Base-by-base conservation (phyloP, 306 rosid genomes). In the Elaeagnus macrophylla region DNA sequence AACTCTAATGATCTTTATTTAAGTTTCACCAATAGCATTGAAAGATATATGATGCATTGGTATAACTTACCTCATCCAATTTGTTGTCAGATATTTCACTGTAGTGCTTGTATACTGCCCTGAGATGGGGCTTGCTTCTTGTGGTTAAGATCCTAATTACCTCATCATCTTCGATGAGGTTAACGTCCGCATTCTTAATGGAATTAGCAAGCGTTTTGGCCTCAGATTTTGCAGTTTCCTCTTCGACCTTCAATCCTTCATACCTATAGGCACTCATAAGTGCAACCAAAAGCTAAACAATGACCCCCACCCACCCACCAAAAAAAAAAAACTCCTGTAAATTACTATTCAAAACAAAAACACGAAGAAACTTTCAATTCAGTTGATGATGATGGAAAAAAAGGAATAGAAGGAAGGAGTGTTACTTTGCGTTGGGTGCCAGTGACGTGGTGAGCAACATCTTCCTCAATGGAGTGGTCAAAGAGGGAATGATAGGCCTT, bases 381-480 rank as follows among this genome's bases (percentile, higher is more conserved):
- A 42, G 32, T 2, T 25, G 32, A 25, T 25, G 32, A 25, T n/a
- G n/a, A n/a, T n/a, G 32, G 32, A 25, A 3, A 25, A 25, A 25
- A 25, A 5, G 32, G 32, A 25, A 25, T 25, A 25, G 32, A 41
- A 41, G 9, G 13, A 10, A 41, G 9, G 48, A 12, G 15, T 12
- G 8, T 37, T 16, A 86, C 99, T 93, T 91, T 91, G 59, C 88
- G 59, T 13, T 84, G 80, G 0, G 5, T 54, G 70, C 78, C 80
- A 37, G 73, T 64, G 72, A 84, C 18, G 74, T 76, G 79, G 65
- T 67, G 60, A 39, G 91, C 87, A 62, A 80, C 83, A 64, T 87
- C 99, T 73, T 91, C 99, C 54, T 91, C 99, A 41, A 91, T 79
- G 69, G 99, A 91, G 68, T 73, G 94, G 3, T 91, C 94, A 79